Conservation (phyloP, 495 filamentous ascomycete species). For the Venustampulla echinocandica region DNA sequence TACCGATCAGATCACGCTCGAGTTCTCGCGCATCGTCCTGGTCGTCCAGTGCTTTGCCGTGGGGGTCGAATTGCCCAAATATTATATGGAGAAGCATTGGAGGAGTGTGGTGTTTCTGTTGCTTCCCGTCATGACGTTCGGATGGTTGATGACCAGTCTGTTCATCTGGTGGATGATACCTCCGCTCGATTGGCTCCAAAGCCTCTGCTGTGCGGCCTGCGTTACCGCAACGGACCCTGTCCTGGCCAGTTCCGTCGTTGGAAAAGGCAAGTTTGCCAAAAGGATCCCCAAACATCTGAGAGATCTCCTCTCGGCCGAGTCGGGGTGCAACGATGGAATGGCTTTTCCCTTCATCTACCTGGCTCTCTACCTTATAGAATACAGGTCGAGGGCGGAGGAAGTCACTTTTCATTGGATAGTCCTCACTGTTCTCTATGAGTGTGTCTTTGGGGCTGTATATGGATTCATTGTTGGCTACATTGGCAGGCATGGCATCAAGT, state of each 20-base stretch:
- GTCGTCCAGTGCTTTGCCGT: constrained; percentile 99
- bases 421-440: constrained; percentile 89
- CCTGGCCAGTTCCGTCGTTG: constrained; percentile 93
- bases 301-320: constrained; percentile 92
- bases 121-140: constrained; percentile 93
- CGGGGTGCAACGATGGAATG: constrained; percentile 99
- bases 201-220: constrained; percentile 78
- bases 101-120: constrained; percentile 81
- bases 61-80: constrained; percentile 94
- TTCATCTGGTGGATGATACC: constrained; percentile 95
- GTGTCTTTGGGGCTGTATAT: constrained; percentile 83
- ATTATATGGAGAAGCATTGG: constrained; percentile 99
- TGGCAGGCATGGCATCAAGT: constrained; percentile 84
- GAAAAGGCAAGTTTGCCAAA: constrained; percentile 97
- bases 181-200: constrained; percentile 77
- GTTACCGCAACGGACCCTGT: constrained; percentile 98
- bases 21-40: constrained; percentile 93
- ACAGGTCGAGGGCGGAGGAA: constrained; percentile 53
- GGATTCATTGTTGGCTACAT: constrained; percentile 83
- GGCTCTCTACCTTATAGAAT: constrained; percentile 76
- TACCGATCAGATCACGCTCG: constrained; percentile 88
- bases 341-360: constrained; percentile 98
- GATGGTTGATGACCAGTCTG: constrained; percentile 91
- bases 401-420: constrained; percentile 86
- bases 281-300: constrained; percentile 94